These are phyloP conservation scores for Mallotus nudiflorus DNA, from an alignment of 345 rosid species.

Conservation along the genomic window DNA sequence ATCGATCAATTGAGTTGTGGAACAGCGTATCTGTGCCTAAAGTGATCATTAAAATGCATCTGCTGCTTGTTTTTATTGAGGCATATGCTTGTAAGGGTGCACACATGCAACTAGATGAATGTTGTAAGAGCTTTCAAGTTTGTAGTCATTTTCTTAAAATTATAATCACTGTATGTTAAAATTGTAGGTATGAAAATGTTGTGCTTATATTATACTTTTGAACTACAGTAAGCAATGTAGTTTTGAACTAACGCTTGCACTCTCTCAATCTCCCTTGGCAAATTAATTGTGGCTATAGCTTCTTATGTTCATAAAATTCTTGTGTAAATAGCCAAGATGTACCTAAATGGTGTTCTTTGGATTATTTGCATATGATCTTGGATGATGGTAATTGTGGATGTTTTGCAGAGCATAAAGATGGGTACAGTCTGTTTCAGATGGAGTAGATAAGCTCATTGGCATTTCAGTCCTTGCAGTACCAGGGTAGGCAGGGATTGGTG, in stretches of 20 bases:
- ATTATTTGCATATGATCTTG: not conserved
- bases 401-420: not conserved
- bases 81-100: conserved; percentile 50
- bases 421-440: not conserved
- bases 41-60: conserved; percentile 38
- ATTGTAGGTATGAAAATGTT: conserved; percentile 47
- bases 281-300: not conserved
- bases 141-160: conserved; percentile 37
- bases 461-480: not conserved
- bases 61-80: conserved; percentile 46
- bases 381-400: conserved; percentile 4
- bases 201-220: conserved; percentile 36
- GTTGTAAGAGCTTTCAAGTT: conserved; percentile 37
- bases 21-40: conserved; percentile 23
- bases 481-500: no score
- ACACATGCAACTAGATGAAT: conserved; percentile 37
- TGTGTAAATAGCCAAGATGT: not conserved
- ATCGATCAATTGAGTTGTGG: conserved; percentile 14
- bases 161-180: conserved; percentile 49
- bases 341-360: not conserved
- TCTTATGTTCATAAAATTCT: not conserved
- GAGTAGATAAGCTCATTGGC: not conserved
- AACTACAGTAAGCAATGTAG: conserved; percentile 32
- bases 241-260: conserved; percentile 12
- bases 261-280: not conserved